phyloP scores from a whole-genome alignment of 352 stramenopile genomes.

The Phytopythium vexans region DNA sequence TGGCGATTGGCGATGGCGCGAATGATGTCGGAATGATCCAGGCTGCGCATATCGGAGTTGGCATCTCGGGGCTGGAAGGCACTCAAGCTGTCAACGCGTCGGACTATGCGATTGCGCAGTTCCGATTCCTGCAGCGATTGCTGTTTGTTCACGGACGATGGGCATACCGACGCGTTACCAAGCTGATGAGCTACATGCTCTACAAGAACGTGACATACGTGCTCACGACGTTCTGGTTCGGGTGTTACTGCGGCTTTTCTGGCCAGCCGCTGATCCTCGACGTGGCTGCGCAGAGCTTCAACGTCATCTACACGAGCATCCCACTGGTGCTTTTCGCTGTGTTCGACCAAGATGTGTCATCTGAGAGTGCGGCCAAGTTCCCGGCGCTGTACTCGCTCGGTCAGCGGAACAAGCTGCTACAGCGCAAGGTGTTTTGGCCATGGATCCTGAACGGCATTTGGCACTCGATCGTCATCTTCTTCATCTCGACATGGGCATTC shows the following conservation, averaged over 20 bases:
- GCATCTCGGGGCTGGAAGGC: conserved; percentile 91
- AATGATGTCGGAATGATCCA: conserved; percentile 97
- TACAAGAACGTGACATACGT: conserved; percentile 94
- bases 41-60: conserved; percentile 88
- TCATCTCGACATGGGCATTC: conserved; percentile 68
- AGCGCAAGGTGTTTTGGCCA: conserved; percentile 69
- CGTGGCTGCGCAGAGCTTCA: conserved; percentile 77
- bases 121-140: conserved; percentile 90
- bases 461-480: conserved; percentile 82
- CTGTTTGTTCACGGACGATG: conserved; percentile 92
- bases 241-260: conserved; percentile 76
- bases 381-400: conserved; percentile 66
- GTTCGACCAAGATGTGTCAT: conserved; percentile 76
- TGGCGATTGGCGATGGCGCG: conserved; percentile 94
- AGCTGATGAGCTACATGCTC: conserved; percentile 93
- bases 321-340: conserved; percentile 77
- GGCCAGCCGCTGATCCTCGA: conserved; percentile 78
- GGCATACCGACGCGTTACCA: conserved; percentile 90
- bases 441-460: conserved; percentile 83
- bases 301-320: conserved; percentile 77
- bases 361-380: conserved; percentile 57
- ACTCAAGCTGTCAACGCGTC: conserved; percentile 91
- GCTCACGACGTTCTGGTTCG: conserved; percentile 82
- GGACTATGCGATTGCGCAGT: conserved; percentile 94
- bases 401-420: conserved; percentile 61